Percentiles rank a stretch among this genome's conserved stretches.
Evolutionary conservation across 768 basidiomycete species (phyloP).

Genomic region (Termitomyces sp.): DNA sequence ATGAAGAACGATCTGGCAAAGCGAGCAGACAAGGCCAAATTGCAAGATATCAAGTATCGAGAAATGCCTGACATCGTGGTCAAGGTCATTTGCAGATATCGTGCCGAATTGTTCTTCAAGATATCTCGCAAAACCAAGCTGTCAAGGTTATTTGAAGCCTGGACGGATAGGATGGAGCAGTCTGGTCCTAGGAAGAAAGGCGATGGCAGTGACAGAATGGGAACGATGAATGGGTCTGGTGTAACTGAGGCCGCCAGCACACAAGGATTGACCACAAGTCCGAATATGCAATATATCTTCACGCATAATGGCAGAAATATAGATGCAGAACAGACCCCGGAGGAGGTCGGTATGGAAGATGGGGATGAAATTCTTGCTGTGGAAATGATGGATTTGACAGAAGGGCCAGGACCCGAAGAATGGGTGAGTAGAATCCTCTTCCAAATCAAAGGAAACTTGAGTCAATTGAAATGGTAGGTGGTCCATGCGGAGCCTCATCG

Average conservation of each 20-base stretch:
- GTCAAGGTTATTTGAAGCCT: slow-evolving; percentile 76
- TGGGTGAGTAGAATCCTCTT: slow-evolving; percentile 41
- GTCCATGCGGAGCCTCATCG: slow-evolving; percentile 58
- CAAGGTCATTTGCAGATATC: slow-evolving; percentile 84
- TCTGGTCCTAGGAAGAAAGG: slow-evolving; percentile 38
- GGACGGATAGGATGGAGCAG: slow-evolving; percentile 85
- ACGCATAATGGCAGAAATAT: slow-evolving; percentile 76
- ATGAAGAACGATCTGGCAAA: slow-evolving; percentile 82
- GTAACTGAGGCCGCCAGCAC: slow-evolving; percentile 46
- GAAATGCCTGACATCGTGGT: slow-evolving; percentile 89
- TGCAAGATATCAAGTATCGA: slow-evolving; percentile 75
- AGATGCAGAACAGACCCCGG: slow-evolving; percentile 80
- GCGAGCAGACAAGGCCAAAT: slow-evolving; percentile 71
- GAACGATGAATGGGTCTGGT: slow-evolving; percentile 41
- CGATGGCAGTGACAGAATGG: slow-evolving; percentile 21
- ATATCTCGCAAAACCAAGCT: slow-evolving; percentile 88
- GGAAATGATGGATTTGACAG: slow-evolving; percentile 87
- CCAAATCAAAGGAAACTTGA: background rate
- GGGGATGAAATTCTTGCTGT: slow-evolving; percentile 86
- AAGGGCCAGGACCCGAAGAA: slow-evolving; percentile 54
- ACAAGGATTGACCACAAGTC: slow-evolving; percentile 31
- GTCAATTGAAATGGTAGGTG: slow-evolving; percentile 35
- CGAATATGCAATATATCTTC: slow-evolving; percentile 76
- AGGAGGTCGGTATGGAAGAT: slow-evolving; percentile 84
- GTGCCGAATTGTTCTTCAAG: slow-evolving; percentile 90